These are phyloP conservation scores for Huntiella decipiens DNA, from an alignment of 2,329 filamentous ascomycete genomes.

Conservation along the genomic window DNA sequence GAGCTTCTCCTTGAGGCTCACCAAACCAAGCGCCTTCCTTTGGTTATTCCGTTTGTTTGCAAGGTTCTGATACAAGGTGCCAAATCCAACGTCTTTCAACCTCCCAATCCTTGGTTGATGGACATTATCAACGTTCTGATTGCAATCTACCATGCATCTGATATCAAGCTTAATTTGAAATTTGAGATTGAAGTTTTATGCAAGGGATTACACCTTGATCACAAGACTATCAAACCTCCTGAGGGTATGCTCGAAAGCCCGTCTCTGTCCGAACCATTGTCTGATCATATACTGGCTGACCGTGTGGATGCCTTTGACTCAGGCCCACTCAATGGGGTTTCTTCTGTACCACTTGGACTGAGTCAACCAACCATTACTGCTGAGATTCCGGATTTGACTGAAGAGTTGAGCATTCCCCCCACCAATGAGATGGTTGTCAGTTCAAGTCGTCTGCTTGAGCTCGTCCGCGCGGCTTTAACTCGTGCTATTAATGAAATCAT, in stretches of 20 bases:
- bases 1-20: constrained; percentile 85
- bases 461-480: constrained; percentile 71
- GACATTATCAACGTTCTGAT: constrained; percentile 82
- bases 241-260: constrained; percentile 66
- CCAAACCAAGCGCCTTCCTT: constrained; percentile 73
- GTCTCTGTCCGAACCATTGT: constrained; percentile 17
- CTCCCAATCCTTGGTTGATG: constrained; percentile 95
- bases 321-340: constrained; percentile 56
- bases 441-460: constrained; percentile 46
- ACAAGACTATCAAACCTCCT: constrained; percentile 77
- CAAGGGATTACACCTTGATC: constrained; percentile 77
- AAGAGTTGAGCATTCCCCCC: constrained; percentile 62
- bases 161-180: constrained; percentile 89
- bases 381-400: constrained; percentile 66
- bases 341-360: constrained; percentile 49
- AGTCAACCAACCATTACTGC: constrained; percentile 61
- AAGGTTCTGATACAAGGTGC: constrained; percentile 78
- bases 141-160: constrained; percentile 82
- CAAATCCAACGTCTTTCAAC: constrained; percentile 72
- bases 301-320: constrained; percentile 67
- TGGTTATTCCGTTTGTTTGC: constrained; percentile 95
- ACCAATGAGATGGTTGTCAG: constrained; percentile 63
- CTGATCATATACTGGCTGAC: constrained; percentile 47
- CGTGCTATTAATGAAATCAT: constrained; percentile 92
- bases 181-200: constrained; percentile 98